phyloP scores from a whole-genome alignment of 805 yeast species.

The Wickerhamiella siamensis region DNA sequence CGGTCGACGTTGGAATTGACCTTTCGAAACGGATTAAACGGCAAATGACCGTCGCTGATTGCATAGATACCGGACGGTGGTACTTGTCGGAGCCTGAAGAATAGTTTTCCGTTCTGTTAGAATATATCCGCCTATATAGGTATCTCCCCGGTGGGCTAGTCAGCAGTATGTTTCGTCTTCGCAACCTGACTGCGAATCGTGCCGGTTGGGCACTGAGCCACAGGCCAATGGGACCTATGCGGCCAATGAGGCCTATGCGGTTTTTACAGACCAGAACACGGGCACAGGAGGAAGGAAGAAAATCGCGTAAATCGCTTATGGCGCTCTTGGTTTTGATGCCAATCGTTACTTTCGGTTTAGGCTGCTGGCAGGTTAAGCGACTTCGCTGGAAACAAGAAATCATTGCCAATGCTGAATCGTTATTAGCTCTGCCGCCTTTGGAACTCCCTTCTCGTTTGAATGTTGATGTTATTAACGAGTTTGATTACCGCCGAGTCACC shows the following conservation, averaged over 20 bases:
- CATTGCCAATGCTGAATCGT: conserved; percentile 69
- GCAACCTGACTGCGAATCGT: not conserved
- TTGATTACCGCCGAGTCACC: conserved; percentile 71
- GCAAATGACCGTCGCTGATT: conserved; percentile 15
- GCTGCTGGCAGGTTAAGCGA: conserved; percentile 85
- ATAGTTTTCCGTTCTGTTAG: too few species aligned
- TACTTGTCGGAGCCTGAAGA: not conserved
- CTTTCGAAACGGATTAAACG: conserved; percentile 4
- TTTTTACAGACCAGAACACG: not conserved
- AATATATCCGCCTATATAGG: too few species aligned
- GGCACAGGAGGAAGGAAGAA: not conserved
- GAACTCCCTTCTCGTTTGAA: conserved; percentile 46
- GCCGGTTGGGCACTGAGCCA: not conserved
- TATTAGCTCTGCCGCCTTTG: conserved; percentile 57
- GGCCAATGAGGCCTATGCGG: not conserved
- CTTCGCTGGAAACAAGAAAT: conserved; percentile 77
- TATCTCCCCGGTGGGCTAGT: too few species aligned
- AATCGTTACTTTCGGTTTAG: conserved; percentile 65
- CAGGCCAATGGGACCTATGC: not conserved
- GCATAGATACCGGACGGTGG: conserved; percentile 3
- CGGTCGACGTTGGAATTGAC: conserved; percentile 44
- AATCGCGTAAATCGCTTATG: conserved; percentile 17
- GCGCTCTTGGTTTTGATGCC: conserved; percentile 59
- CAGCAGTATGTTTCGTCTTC: not conserved
- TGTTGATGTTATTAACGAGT: conserved; percentile 51